Base-by-base conservation (phyloP, 23 red algal genomes). In the Gracilaria caudata region DNA sequence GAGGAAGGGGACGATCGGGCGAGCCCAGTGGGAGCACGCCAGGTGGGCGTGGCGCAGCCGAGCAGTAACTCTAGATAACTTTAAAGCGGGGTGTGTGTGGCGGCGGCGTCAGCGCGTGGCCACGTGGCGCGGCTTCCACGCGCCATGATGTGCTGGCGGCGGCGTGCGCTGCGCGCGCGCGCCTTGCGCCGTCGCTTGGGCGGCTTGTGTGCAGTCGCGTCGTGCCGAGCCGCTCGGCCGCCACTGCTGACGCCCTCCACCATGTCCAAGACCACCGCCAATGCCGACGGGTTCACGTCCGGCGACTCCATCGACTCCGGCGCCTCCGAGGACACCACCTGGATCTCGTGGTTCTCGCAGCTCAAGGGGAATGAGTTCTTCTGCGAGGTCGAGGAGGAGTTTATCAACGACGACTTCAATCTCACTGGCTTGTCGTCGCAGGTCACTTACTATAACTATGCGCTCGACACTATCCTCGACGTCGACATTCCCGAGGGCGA, bases 351-450 rank as follows among this genome's bases (percentile, higher is more conserved):
- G 96, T 98, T 98, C 78, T 92, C 92, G 77, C 92, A 91, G 21
- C 84, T 98, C 51, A 98, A 95, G 44, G 96, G 96, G 25, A 98
- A 98, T 58, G 96, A 98, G 92, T 98, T 98, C 47, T 98, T 98
- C 56, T 98, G 96, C 75, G 96, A 98, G 80, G 86, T 89, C 12
- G 96, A 98, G 60, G 96, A 98, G 74, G 96, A 98, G 33, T 98
- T 98, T 66, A 98, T 98, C 66, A 88, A 98, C 39, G 96, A 98
- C 85, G 96, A 98, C 70, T 98, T 98, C 38, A 98, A 98, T 81
- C 73, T 98, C 13, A 95, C 92, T 9, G 92, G 96, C 20, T 60
- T 98, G 45, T 90, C 84, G 43, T 84, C 93, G 10, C 89, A 95
- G 70, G 96, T 98, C 65, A 88, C 96, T n/a, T 98, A 94, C 88